Evolutionary conservation across 768 basidiomycete genomes (phyloP).

Genomic region (Boletus huronensis): DNA sequence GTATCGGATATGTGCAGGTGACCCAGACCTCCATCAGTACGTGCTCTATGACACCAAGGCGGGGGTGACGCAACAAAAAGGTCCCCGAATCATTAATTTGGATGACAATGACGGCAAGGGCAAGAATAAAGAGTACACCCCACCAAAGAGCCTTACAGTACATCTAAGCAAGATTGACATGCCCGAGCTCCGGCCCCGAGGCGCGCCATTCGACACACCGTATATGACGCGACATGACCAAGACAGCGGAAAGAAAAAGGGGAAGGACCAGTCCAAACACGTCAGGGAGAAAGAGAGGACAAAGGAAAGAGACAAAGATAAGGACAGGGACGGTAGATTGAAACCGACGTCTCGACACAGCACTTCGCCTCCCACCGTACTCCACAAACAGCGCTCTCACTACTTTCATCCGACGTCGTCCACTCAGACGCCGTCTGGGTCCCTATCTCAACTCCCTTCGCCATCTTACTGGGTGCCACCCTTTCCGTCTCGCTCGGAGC

Average conservation of each 20-base stretch:
- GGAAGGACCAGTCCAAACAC: constrained; percentile 17
- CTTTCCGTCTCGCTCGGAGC: constrained; percentile 5
- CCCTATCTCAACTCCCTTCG: not conserved
- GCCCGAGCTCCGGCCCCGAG: constrained; percentile 58
- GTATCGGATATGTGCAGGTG: constrained; percentile 46
- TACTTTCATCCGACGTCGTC: constrained; percentile 19
- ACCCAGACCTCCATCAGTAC: constrained; percentile 70
- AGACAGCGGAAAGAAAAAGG: constrained; percentile 7
- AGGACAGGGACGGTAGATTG: constrained; percentile 1
- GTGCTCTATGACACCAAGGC: constrained; percentile 61
- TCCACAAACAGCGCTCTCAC: constrained; percentile 22
- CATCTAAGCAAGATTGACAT: constrained; percentile 86
- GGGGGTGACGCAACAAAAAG: constrained; percentile 38
- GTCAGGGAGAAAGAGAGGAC: constrained; percentile 34
- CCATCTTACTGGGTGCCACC: not conserved
- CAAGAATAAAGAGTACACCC: constrained; percentile 51
- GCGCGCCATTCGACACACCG: not conserved
- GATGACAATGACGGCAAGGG: constrained; percentile 43
- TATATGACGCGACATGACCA: not conserved
- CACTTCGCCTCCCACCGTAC: constrained; percentile 2
- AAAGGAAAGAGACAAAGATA: constrained; percentile 36
- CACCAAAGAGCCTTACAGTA: constrained; percentile 64
- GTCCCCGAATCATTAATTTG: constrained; percentile 65
- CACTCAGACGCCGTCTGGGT: constrained; percentile 32
- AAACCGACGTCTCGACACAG: not conserved